phyloP scores from a whole-genome alignment of 1,284 basidiomycete genomes.

The Neonothopanus nambi region DNA sequence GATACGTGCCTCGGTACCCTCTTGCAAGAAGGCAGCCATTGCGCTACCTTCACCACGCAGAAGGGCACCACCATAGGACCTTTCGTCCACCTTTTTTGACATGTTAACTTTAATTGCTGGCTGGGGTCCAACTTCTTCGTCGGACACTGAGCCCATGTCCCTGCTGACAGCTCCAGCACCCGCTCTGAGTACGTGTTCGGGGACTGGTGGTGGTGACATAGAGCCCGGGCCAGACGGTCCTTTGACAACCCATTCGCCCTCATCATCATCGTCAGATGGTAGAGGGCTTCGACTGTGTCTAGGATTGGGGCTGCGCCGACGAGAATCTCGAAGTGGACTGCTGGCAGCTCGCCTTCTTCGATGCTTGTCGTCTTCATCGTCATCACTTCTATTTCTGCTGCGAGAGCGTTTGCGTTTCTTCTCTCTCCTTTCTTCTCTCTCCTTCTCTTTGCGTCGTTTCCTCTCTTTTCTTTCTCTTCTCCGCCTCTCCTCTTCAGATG shows the following conservation, averaged over 20 bases:
- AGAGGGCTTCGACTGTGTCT: constrained; percentile 34
- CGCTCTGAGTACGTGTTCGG: constrained; percentile 4
- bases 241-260: constrained; percentile 76
- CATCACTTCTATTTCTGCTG: constrained; percentile 37
- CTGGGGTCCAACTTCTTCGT: constrained; percentile 52
- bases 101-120: constrained; percentile 45
- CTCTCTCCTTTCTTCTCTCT: constrained; percentile 37
- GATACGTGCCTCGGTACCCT: constrained; percentile 87
- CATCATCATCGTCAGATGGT: constrained; percentile 40
- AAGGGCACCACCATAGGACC: constrained; percentile 82
- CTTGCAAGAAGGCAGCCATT: constrained; percentile 93
- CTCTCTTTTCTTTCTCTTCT: constrained; percentile 60
- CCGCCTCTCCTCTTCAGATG: constrained; percentile 60
- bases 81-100: constrained; percentile 66
- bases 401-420: constrained; percentile 36
- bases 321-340: constrained; percentile 2
- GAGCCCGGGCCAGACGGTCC: constrained; percentile 34
- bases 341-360: constrained; percentile 31
- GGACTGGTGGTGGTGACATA: constrained; percentile 29
- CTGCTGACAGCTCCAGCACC: constrained; percentile 8
- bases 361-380: constrained; percentile 38
- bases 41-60: constrained; percentile 94
- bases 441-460: constrained; percentile 55
- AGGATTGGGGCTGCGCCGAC: constrained; percentile 29
- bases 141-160: constrained; percentile 4